A percentile compares a stretch with the other conserved stretches of the same genome.
Conservation (phyloP, 352 stramenopile species). For the Pythium guiyangense region DNA sequence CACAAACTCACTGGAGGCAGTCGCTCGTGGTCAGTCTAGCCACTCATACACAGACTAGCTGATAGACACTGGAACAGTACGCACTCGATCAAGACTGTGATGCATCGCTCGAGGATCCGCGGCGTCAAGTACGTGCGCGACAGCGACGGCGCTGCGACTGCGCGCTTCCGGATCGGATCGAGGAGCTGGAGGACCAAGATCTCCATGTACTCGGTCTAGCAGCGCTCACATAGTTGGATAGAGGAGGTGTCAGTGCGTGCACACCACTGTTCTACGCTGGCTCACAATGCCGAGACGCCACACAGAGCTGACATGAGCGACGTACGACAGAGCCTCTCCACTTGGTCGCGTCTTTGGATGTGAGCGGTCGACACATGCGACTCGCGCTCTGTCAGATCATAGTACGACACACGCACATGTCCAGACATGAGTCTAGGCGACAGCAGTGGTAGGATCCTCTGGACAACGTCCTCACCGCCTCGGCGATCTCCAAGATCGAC, state of each 20-base stretch:
- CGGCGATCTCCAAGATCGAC: constrained; percentile 40
- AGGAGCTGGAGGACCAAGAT: constrained; percentile 45
- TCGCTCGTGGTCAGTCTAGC: too few relatives aligned
- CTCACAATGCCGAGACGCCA: too few relatives aligned
- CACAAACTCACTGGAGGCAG: constrained; percentile 25
- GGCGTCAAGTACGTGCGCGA: constrained; percentile 44
- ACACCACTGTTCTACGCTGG: too few relatives aligned
- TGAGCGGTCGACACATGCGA: constrained; percentile 8
- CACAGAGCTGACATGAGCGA: too few relatives aligned
- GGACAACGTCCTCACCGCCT: constrained; percentile 22
- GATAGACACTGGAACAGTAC: constrained; percentile 9
- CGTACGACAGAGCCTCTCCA: constrained; percentile 10
- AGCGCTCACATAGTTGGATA: neutral
- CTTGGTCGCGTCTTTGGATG: constrained; percentile 8
- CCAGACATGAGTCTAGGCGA: neutral
- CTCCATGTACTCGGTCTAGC: constrained; percentile 49
- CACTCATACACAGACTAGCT: too few relatives aligned
- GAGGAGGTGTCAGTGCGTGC: neutral
- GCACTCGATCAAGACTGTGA: constrained; percentile 50
- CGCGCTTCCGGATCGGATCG: constrained; percentile 35
- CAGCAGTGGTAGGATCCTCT: neutral
- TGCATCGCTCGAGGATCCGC: constrained; percentile 48
- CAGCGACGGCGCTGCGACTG: constrained; percentile 31
- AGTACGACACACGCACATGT: too few relatives aligned
- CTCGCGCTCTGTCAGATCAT: constrained; percentile 1